Conservation (phyloP, 2,329 filamentous ascomycete species). For the Geoglossum cookeanum region DNA sequence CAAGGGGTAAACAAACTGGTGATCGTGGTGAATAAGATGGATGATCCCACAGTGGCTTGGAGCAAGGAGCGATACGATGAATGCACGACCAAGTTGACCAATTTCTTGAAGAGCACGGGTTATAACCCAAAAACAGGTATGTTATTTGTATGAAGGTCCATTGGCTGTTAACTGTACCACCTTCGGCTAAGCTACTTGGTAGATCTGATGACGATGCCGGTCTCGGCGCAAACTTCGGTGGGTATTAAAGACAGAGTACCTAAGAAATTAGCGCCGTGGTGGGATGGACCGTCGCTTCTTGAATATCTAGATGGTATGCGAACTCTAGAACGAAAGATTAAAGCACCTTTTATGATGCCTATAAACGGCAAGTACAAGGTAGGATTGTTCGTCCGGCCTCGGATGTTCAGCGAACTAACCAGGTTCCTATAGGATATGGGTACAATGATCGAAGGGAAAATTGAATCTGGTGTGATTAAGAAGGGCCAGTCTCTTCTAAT, state of each 20-base stretch:
- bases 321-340: slow-evolving; percentile 83
- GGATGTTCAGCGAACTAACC: neutral
- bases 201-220: slow-evolving; percentile 88
- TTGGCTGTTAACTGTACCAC: neutral
- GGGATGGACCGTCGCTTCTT: slow-evolving; percentile 72
- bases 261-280: slow-evolving; percentile 61
- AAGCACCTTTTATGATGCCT: slow-evolving; percentile 99
- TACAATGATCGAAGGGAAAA: slow-evolving; percentile 93
- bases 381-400: neutral
- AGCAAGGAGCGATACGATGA: slow-evolving; percentile 82
- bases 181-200: neutral
- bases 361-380: slow-evolving; percentile 69
- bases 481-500: slow-evolving; percentile 73
- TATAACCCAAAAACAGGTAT: slow-evolving; percentile 66
- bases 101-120: slow-evolving; percentile 79
- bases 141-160: neutral
- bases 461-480: slow-evolving; percentile 85
- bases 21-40: slow-evolving; percentile 98
- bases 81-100: slow-evolving; percentile 70
- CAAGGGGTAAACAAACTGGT: slow-evolving; percentile 95
- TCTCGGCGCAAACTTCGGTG: slow-evolving; percentile 69
- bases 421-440: slow-evolving; percentile 49
- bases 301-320: slow-evolving; percentile 93
- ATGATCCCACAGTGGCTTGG: slow-evolving; percentile 92
- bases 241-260: slow-evolving; percentile 82